Evolutionary conservation across 148 eudicot genomes (phyloP).

Genomic region (Fagopyrum homotropicum): DNA sequence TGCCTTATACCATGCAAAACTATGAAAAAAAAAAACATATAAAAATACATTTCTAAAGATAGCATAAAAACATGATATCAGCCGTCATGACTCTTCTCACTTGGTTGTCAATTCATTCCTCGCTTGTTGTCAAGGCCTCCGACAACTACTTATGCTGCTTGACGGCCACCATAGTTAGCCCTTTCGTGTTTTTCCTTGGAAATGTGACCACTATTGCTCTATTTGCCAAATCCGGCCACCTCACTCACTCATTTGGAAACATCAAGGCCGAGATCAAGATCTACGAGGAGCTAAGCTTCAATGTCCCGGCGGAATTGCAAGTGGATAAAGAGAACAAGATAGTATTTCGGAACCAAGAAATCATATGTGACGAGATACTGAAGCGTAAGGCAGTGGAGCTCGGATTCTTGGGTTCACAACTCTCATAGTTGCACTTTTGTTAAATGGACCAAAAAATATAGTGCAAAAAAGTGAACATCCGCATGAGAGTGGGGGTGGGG

Average conservation of each 20-base stretch:
- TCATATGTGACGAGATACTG: conserved; percentile 37
- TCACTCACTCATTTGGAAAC: conserved; percentile 12
- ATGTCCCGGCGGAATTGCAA: conserved; percentile 17
- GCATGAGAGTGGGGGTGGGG: too few relatives aligned
- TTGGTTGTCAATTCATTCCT: conserved; percentile 64
- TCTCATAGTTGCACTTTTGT: too few relatives aligned
- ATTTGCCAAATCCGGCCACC: conserved; percentile 49
- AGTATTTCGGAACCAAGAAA: conserved; percentile 55
- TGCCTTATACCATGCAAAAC: too few relatives aligned
- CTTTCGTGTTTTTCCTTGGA: conserved; percentile 58
- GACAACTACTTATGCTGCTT: conserved; percentile 37
- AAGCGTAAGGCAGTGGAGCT: background rate
- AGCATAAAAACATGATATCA: too few relatives aligned
- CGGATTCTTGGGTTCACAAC: background rate
- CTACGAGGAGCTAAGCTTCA: conserved; percentile 24
- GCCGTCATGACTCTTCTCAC: conserved; percentile 26
- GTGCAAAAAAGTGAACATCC: too few relatives aligned
- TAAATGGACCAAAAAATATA: too few relatives aligned
- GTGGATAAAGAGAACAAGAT: conserved; percentile 15
- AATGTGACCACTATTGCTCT: conserved; percentile 67
- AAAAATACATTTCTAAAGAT: too few relatives aligned
- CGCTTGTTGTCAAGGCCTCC: conserved; percentile 44
- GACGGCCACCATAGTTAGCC: conserved; percentile 34
- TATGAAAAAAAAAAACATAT: too few relatives aligned
- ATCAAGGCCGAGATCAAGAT: conserved; percentile 26